Percentiles rank a stretch among this genome's conserved stretches.
These are phyloP conservation scores for Globisporangium middletonii DNA, from an alignment of 352 stramenopile species.

Conservation along the genomic window DNA sequence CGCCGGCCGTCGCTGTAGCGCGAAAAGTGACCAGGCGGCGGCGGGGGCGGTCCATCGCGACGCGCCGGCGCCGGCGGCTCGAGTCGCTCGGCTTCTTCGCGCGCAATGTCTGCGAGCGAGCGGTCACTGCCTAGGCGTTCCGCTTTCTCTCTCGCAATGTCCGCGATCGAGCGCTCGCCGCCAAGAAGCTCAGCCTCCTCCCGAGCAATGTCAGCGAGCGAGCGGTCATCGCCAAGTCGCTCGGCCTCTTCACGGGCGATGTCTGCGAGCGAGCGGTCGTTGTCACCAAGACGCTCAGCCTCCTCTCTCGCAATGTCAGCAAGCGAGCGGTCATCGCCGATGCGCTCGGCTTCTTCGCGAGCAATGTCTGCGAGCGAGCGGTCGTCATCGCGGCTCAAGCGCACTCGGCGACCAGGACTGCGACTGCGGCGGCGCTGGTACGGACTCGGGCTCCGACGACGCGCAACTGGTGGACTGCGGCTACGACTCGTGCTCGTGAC, in stretches of 20 bases:
- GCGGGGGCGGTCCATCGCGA: constrained; percentile 15
- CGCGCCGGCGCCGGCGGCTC: constrained; percentile 3
- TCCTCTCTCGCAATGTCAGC: too few relatives aligned
- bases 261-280: background rate
- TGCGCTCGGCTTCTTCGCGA: constrained; percentile 32
- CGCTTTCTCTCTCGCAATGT: too few relatives aligned
- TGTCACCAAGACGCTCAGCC: background rate
- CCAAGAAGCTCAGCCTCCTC: constrained; percentile 26
- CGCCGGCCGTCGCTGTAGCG: background rate
- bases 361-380: constrained; percentile 49
- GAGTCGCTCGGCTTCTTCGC: background rate
- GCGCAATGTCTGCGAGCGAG: background rate
- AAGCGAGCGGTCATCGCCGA: too few relatives aligned
- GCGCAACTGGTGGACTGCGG: background rate
- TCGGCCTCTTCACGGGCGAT: background rate
- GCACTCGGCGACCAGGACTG: background rate
- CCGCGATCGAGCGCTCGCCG: too few relatives aligned
- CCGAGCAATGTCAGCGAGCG: constrained; percentile 43
- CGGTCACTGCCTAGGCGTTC: background rate
- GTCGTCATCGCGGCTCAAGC: constrained; percentile 23
- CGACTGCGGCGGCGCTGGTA: background rate
- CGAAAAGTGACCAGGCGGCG: background rate
- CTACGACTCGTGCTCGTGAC: background rate
- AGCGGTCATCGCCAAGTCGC: constrained; percentile 23
- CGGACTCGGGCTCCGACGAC: too few relatives aligned